Percentiles rank a stretch among this genome's conserved stretches.
Conservation (phyloP, 2,329 filamentous ascomycete species). For the Microthyrium microscopicum region DNA sequence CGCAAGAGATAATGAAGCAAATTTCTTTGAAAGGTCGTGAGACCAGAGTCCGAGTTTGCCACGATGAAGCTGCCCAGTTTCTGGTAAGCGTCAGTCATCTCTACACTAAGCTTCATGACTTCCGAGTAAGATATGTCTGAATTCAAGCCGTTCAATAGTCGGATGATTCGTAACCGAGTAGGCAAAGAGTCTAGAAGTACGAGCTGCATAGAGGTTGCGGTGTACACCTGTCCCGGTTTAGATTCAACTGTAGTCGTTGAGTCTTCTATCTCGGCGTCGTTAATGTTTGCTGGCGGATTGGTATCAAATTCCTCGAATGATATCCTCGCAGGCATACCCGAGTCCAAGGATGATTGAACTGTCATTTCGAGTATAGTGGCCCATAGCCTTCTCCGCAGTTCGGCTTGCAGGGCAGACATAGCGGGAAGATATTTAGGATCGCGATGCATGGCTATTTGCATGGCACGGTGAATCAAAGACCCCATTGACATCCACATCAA, state of each 20-base stretch:
- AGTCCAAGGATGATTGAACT: slow-evolving; percentile 17
- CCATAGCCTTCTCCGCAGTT: slow-evolving; percentile 19
- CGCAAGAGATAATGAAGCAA: slow-evolving; percentile 35
- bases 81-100: slow-evolving; percentile 15
- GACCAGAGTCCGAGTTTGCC: slow-evolving; percentile 5
- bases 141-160: slow-evolving; percentile 17
- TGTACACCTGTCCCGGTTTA: slow-evolving; percentile 10
- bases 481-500: slow-evolving; percentile 20
- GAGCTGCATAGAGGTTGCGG: slow-evolving; percentile 13
- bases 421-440: slow-evolving; percentile 14
- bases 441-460: slow-evolving; percentile 19
- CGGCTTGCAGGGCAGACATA: slow-evolving; percentile 11
- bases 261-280: slow-evolving; percentile 14
- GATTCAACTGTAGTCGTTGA: slow-evolving; percentile 8
- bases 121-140: slow-evolving; percentile 17
- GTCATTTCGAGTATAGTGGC: slow-evolving; percentile 20
- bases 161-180: slow-evolving; percentile 11
- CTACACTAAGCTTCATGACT: slow-evolving; percentile 13
- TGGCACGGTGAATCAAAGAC: slow-evolving; percentile 15
- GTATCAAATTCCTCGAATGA: slow-evolving; percentile 19
- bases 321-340: slow-evolving; percentile 16
- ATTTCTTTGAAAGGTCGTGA: slow-evolving; percentile 29
- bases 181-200: slow-evolving; percentile 11
- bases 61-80: slow-evolving; percentile 11
- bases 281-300: slow-evolving; percentile 10